A percentile compares a stretch with the other conserved stretches of the same genome.
phyloP scores from a whole-genome alignment of 352 stramenopile genomes.

The Aphanomyces cochlioides region DNA sequence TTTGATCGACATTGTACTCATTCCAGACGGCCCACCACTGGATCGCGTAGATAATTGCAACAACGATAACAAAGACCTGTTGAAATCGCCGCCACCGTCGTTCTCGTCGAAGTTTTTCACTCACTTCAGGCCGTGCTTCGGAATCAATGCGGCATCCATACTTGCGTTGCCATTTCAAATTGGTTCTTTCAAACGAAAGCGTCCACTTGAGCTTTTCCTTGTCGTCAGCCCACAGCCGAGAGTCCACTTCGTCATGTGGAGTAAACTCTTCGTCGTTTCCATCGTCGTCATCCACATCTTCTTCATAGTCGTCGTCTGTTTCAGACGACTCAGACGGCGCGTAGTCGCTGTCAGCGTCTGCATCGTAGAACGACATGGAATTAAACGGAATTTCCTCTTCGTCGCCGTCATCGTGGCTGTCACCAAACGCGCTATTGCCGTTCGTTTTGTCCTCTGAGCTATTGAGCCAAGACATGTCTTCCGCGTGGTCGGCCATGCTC shows the following conservation, averaged over 20 bases:
- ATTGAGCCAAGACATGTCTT: neutral
- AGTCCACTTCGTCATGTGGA: neutral
- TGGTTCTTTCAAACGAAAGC: slow-evolving; percentile 5
- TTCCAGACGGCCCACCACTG: slow-evolving; percentile 20
- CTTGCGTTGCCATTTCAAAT: slow-evolving; percentile 19
- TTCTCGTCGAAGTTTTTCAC: slow-evolving; percentile 1
- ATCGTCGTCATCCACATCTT: slow-evolving; percentile 6
- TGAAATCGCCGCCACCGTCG: slow-evolving; percentile 6
- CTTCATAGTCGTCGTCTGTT: slow-evolving; percentile 4
- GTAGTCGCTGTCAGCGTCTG: slow-evolving; percentile 19
- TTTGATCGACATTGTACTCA: neutral
- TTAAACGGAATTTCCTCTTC: slow-evolving; percentile 18
- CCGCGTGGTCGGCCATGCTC: neutral
- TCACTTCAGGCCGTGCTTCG: slow-evolving; percentile 19
- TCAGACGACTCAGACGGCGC: neutral
- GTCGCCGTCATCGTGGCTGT: no score
- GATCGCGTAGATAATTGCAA: neutral
- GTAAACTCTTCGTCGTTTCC: neutral
- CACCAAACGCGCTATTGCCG: neutral
- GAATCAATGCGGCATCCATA: slow-evolving; percentile 28
- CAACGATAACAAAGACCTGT: slow-evolving; percentile 10
- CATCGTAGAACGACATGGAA: slow-evolving; percentile 2
- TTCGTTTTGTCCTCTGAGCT: neutral
- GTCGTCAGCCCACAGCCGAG: neutral
- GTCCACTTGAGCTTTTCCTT: slow-evolving; percentile 15